Percentiles rank a stretch among this genome's conserved stretches.
phyloP scores from a whole-genome alignment of 768 basidiomycete species.

The Mycena leptocephala region DNA sequence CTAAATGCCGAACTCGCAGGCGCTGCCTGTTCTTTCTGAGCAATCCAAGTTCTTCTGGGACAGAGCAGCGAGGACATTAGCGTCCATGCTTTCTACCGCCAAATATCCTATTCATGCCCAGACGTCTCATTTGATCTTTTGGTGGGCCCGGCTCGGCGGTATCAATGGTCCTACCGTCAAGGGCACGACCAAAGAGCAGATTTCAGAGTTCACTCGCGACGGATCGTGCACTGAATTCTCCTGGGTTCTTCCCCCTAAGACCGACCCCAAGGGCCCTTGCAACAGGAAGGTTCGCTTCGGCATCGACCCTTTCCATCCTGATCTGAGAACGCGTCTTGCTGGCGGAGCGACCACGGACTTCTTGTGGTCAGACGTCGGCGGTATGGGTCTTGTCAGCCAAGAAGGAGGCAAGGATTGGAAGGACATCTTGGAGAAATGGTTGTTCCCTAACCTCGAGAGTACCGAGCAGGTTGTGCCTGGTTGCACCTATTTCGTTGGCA shows the following conservation, averaged over 20 bases:
- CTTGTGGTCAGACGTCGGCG: constrained; percentile 29
- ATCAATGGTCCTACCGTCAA: constrained; percentile 32
- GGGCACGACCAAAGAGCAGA: constrained; percentile 24
- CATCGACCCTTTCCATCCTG: constrained; percentile 38
- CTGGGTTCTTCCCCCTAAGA: constrained; percentile 33
- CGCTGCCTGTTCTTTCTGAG: constrained; percentile 29
- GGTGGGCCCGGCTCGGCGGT: constrained; percentile 39
- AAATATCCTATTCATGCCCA: constrained; percentile 36
- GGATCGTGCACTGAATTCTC: constrained; percentile 37
- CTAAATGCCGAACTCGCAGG: constrained; percentile 2
- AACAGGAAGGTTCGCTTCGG: constrained; percentile 34
- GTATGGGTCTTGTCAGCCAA: constrained; percentile 29
- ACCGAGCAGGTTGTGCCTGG: constrained; percentile 30
- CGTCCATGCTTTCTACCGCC: constrained; percentile 34
- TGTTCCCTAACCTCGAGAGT: constrained; percentile 33
- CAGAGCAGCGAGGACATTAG: constrained; percentile 26
- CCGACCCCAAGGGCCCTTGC: constrained; percentile 30
- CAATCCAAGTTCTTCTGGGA: constrained; percentile 36
- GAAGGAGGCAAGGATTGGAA: constrained; percentile 33
- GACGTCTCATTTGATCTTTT: constrained; percentile 34
- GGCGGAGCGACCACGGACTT: constrained; percentile 34
- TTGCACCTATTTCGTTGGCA: constrained; percentile 35
- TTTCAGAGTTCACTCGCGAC: constrained; percentile 34
- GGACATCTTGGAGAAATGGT: constrained; percentile 33
- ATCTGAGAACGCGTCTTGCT: constrained; percentile 31